phyloP scores from a whole-genome alignment of 1,139 yeast genomes.

The Citeromyces hawaiiensis region DNA sequence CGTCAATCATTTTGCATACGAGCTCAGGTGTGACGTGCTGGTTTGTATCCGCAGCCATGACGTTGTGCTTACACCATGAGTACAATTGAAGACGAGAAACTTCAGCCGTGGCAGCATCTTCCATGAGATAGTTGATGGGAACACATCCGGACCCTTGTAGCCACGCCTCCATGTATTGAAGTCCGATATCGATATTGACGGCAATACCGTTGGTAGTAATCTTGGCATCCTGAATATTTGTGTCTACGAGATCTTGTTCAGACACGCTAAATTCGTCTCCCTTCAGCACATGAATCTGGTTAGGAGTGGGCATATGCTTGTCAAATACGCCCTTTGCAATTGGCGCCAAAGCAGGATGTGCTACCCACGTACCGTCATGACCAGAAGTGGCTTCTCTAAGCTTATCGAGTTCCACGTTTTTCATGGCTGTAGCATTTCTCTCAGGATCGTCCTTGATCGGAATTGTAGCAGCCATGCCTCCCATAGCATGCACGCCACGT shows the following conservation, averaged over 20 bases:
- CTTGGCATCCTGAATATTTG: constrained; percentile 45
- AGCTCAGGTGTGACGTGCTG: constrained; percentile 43
- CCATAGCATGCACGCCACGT: constrained; percentile 71
- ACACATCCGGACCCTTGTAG: constrained; percentile 74
- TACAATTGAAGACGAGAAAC: constrained; percentile 72
- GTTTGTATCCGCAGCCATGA: constrained; percentile 43
- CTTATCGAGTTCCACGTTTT: constrained; percentile 60
- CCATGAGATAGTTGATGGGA: constrained; percentile 77
- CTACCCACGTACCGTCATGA: constrained; percentile 78
- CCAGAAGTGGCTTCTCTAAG: constrained; percentile 65
- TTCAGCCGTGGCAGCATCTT: constrained; percentile 83
- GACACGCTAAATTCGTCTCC: constrained; percentile 22
- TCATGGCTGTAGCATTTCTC: constrained; percentile 56
- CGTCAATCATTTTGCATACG: constrained; percentile 41
- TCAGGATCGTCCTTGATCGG: constrained; percentile 59
- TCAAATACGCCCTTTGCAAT: constrained; percentile 68
- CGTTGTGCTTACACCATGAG: constrained; percentile 74
- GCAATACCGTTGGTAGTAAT: constrained; percentile 58
- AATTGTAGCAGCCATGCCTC: constrained; percentile 80
- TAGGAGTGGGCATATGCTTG: constrained; percentile 75
- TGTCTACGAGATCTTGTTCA: constrained; percentile 50
- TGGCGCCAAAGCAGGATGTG: constrained; percentile 68
- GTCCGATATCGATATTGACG: constrained; percentile 60
- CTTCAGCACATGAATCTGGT: constrained; percentile 49
- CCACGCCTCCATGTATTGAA: constrained; percentile 80